A percentile compares a stretch with the other conserved stretches of the same genome.
Evolutionary conservation across 176 grass and related monocot species (phyloP).

Genomic region (Themeda triandra): DNA sequence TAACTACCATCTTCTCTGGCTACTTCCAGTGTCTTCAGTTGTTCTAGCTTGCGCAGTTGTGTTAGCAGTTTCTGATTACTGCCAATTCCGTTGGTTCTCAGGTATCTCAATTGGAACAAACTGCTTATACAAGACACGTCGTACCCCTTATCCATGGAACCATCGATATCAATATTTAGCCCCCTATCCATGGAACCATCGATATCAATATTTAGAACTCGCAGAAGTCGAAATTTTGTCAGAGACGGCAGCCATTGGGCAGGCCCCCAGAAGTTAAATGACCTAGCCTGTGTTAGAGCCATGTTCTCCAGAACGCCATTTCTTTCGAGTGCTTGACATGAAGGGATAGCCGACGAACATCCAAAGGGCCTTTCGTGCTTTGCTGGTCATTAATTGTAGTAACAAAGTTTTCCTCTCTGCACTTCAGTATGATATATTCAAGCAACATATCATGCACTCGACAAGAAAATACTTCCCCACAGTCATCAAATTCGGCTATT

Average conservation of each 20-base stretch:
- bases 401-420: constrained; percentile 11
- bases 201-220: constrained; percentile 9
- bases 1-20: background rate
- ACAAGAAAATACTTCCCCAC: constrained; percentile 8
- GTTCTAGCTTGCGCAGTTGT: background rate
- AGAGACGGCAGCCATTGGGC: background rate
- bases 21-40: background rate
- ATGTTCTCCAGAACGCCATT: background rate
- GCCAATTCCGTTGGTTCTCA: background rate
- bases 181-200: background rate
- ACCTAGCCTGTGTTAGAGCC: background rate
- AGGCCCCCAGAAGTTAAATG: constrained; percentile 16
- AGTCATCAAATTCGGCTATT: constrained; percentile 1
- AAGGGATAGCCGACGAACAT: constrained; percentile 21
- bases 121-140: background rate
- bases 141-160: background rate
- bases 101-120: background rate
- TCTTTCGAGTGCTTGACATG: background rate
- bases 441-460: constrained; percentile 10
- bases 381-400: background rate
- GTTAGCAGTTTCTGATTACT: background rate
- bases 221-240: background rate
- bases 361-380: background rate
- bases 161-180: background rate
- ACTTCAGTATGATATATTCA: constrained; percentile 26